phyloP scores from a whole-genome alignment of 1,139 yeast species.

The Trichomonascaceae sp. region DNA sequence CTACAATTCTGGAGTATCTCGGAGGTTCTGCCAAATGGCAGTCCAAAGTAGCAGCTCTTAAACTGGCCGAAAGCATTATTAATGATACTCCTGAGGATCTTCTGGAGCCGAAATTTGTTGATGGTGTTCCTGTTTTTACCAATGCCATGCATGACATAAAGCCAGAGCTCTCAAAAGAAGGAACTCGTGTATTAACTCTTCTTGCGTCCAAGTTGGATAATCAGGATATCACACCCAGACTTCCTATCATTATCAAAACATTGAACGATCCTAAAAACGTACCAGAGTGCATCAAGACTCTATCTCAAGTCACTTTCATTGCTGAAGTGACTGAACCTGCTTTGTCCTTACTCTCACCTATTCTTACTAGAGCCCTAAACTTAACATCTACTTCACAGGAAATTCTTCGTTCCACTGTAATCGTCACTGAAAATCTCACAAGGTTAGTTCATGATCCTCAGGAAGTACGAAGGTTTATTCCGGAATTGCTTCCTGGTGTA shows the following conservation, averaged over 20 bases:
- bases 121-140: slow-evolving; percentile 76
- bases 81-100: slow-evolving; percentile 82
- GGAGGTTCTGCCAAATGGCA: slow-evolving; percentile 91
- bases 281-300: slow-evolving; percentile 80
- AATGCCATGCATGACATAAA: slow-evolving; percentile 92
- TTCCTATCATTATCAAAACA: slow-evolving; percentile 78
- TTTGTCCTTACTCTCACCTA: slow-evolving; percentile 82
- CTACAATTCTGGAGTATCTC: slow-evolving; percentile 56
- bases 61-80: slow-evolving; percentile 60
- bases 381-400: slow-evolving; percentile 89
- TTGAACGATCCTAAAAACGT: slow-evolving; percentile 86
- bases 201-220: slow-evolving; percentile 84
- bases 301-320: slow-evolving; percentile 92
- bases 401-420: slow-evolving; percentile 92
- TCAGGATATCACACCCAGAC: slow-evolving; percentile 83
- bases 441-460: slow-evolving; percentile 90
- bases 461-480: slow-evolving; percentile 85
- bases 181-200: slow-evolving; percentile 59
- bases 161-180: slow-evolving; percentile 89
- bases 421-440: slow-evolving; percentile 92
- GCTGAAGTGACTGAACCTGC: slow-evolving; percentile 99
- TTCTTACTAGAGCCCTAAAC: slow-evolving; percentile 83
- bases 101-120: slow-evolving; percentile 72
- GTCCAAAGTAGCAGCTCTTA: slow-evolving; percentile 75
- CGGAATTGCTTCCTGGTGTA: slow-evolving; percentile 82